These are phyloP conservation scores for Aurifilum marmelostoma DNA, from an alignment of 2,329 filamentous ascomycete genomes.

Conservation along the genomic window DNA sequence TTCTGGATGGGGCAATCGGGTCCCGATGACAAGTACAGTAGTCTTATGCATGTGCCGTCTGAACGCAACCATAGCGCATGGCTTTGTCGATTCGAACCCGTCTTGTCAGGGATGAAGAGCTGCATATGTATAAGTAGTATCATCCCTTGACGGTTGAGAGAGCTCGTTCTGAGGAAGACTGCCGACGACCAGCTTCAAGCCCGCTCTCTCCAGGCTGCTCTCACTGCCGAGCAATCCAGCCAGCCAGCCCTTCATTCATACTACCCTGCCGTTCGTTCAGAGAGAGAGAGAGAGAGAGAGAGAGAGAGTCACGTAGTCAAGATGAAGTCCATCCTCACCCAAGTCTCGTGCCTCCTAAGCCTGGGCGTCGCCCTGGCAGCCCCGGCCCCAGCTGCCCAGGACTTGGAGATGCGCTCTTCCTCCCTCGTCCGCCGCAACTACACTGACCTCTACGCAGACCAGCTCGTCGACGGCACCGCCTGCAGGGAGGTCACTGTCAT, in stretches of 20 bases:
- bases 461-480: constrained; percentile 27
- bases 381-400: background rate
- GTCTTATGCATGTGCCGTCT: background rate
- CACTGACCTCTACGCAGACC: constrained; percentile 14
- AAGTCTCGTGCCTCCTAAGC: background rate
- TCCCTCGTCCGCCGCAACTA: constrained; percentile 18
- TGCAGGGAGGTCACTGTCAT: constrained; percentile 28
- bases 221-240: background rate
- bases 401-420: background rate
- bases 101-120: too few relatives aligned
- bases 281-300: too few relatives aligned
- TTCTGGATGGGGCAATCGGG: constrained; percentile 6
- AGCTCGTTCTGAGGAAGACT: background rate
- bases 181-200: background rate
- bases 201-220: background rate
- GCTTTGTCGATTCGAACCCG: too few relatives aligned
- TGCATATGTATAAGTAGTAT: background rate
- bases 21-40: constrained; percentile 6
- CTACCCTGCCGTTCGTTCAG: background rate
- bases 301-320: background rate
- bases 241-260: too few relatives aligned
- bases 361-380: constrained; percentile 4
- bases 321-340: constrained; percentile 15
- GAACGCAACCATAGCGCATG: background rate
- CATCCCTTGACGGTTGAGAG: background rate